Conservation (phyloP, 1,284 basidiomycete genomes). For the Pulchroboletus neoregius region DNA sequence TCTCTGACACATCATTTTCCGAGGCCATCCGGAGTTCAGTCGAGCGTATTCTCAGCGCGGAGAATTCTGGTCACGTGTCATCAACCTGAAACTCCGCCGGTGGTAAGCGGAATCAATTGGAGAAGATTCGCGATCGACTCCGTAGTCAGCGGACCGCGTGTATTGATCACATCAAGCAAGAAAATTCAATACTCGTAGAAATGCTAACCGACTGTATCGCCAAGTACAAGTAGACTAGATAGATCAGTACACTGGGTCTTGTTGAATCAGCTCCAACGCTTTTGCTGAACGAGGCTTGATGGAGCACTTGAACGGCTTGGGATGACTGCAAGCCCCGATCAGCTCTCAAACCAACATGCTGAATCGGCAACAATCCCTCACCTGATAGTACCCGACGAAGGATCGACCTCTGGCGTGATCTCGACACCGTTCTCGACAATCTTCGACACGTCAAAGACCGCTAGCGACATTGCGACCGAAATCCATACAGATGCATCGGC, state of each 20-base stretch:
- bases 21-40: constrained; percentile 42
- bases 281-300: constrained; percentile 56
- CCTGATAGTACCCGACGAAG: constrained; percentile 59
- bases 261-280: constrained; percentile 49
- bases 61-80: neutral
- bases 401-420: constrained; percentile 48
- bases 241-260: constrained; percentile 34
- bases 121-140: neutral
- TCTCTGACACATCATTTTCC: constrained; percentile 50
- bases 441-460: constrained; percentile 43
- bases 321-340: constrained; percentile 41
- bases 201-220: no score
- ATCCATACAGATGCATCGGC: constrained; percentile 58
- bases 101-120: no score
- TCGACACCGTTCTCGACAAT: constrained; percentile 34
- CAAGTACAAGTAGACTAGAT: no score
- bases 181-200: no score
- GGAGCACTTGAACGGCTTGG: constrained; percentile 55
- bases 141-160: neutral
- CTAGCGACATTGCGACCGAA: constrained; percentile 49
- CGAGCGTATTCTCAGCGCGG: constrained; percentile 37
- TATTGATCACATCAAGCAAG: neutral
- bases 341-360: neutral
- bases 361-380: constrained; percentile 13
- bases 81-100: neutral